phyloP scores from a whole-genome alignment of 179 eudicot genomes.

The Actinidia arguta region DNA sequence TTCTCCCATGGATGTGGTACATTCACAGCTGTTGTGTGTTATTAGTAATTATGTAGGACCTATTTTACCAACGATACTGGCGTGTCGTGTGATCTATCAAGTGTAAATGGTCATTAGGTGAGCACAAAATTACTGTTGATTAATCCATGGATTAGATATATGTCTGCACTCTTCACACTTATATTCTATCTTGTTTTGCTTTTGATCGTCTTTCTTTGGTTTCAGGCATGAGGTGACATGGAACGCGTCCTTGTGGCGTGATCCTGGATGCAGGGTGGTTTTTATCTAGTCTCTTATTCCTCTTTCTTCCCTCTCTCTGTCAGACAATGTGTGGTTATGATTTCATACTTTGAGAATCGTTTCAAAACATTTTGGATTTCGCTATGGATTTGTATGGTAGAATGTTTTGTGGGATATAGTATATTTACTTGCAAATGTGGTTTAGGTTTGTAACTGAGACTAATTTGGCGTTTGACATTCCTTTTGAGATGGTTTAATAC shows the following conservation, averaged over 20 bases:
- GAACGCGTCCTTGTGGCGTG: constrained; percentile 37
- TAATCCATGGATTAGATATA: neutral
- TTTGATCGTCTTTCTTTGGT: neutral
- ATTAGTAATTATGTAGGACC: too few relatives aligned
- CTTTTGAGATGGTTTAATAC: neutral
- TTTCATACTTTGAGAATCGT: neutral
- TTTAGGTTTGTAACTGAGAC: constrained; percentile 12
- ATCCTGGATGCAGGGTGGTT: constrained; percentile 67
- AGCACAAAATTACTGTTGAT: neutral
- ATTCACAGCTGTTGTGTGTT: too few relatives aligned
- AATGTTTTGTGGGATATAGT: constrained; percentile 4
- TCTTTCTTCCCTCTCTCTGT: constrained; percentile 7
- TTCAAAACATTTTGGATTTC: constrained; percentile 15
- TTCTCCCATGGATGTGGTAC: too few relatives aligned
- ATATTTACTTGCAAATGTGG: neutral
- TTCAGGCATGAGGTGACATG: constrained; percentile 61
- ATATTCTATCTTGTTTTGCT: neutral
- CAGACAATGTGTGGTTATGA: constrained; percentile 14
- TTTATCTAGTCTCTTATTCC: constrained; percentile 49
- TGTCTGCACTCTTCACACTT: neutral
- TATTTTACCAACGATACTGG: too few relatives aligned
- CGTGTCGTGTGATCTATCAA: too few relatives aligned
- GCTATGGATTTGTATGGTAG: constrained; percentile 1
- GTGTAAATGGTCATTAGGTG: too few relatives aligned
- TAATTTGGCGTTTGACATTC: constrained; percentile 5